These are phyloP conservation scores for Mortierella sp. DNA, from an alignment of 371 early-diverging fungal species.

Conservation along the genomic window DNA sequence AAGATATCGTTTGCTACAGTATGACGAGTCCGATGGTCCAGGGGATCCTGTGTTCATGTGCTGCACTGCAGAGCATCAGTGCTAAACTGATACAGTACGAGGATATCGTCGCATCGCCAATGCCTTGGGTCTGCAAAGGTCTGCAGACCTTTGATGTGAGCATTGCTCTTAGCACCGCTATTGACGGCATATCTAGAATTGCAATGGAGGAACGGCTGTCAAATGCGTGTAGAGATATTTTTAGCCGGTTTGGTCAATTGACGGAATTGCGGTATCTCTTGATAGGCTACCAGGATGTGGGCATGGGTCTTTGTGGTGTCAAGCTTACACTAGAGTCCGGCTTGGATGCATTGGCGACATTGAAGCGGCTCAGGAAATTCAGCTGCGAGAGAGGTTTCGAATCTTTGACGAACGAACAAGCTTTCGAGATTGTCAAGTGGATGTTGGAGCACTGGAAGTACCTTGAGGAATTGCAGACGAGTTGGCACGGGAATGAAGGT, in stretches of 20 bases:
- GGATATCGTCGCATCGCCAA: conserved; percentile 1
- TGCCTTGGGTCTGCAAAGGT: conserved; percentile 20
- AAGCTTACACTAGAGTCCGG: too few relatives aligned
- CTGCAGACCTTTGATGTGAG: conserved; percentile 32
- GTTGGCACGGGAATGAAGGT: too few relatives aligned
- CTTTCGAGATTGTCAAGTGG: conserved; percentile 6
- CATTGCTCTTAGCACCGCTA: conserved; percentile 1
- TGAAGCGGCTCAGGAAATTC: conserved; percentile 13
- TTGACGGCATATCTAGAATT: too few relatives aligned
- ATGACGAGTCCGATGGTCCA: too few relatives aligned
- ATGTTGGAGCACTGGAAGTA: conserved; percentile 19
- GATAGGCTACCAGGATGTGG: too few relatives aligned
- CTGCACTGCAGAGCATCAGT: conserved; percentile 22
- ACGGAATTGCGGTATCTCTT: too few relatives aligned
- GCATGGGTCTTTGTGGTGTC: too few relatives aligned
- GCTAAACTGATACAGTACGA: conserved; percentile 5
- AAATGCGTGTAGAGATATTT: too few relatives aligned
- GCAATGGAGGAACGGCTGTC: too few relatives aligned
- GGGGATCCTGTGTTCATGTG: conserved; percentile 11
- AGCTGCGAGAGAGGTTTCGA: conserved; percentile 12
- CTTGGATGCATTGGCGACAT: not conserved
- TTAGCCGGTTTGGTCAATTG: conserved; percentile 3
- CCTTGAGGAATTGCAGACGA: too few relatives aligned
- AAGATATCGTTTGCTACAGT: too few relatives aligned
- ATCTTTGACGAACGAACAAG: not conserved